phyloP scores from a whole-genome alignment of 441 rosid genomes.

The Arabidopsis lyrata region DNA sequence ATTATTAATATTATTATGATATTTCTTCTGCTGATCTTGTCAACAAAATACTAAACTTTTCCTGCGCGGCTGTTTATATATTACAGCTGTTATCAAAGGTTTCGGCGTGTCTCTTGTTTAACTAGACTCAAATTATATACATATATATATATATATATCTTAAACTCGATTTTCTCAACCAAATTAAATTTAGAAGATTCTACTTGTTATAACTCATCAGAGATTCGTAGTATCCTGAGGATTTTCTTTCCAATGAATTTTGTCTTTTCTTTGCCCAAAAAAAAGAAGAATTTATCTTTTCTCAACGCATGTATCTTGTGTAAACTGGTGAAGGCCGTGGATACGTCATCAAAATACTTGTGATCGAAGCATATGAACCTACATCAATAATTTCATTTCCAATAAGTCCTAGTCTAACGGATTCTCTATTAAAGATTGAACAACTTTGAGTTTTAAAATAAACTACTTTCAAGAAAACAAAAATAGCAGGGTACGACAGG shows the following conservation, averaged over 20 bases:
- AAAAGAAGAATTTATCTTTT: no score
- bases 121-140: not conserved
- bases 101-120: not conserved
- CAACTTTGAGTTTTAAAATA: not conserved
- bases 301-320: not conserved
- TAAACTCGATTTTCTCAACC: slow-evolving; percentile 5
- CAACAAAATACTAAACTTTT: not conserved
- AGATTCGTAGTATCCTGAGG: not conserved
- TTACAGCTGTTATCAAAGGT: no score
- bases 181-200: not conserved
- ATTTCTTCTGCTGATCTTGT: no score
- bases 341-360: slow-evolving; percentile 12
- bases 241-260: slow-evolving; percentile 1
- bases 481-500: no score
- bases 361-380: slow-evolving; percentile 7
- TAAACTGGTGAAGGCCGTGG: slow-evolving; percentile 19
- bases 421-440: not conserved
- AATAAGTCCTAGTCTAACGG: slow-evolving; percentile 7
- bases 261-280: not conserved
- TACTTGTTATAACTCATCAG: no score
- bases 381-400: not conserved
- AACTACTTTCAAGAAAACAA: no score
- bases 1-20: no score
- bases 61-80: not conserved
- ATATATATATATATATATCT: no score